phyloP scores from a whole-genome alignment of 2,329 filamentous ascomycete genomes.

The Penicillium griseofulvum region DNA sequence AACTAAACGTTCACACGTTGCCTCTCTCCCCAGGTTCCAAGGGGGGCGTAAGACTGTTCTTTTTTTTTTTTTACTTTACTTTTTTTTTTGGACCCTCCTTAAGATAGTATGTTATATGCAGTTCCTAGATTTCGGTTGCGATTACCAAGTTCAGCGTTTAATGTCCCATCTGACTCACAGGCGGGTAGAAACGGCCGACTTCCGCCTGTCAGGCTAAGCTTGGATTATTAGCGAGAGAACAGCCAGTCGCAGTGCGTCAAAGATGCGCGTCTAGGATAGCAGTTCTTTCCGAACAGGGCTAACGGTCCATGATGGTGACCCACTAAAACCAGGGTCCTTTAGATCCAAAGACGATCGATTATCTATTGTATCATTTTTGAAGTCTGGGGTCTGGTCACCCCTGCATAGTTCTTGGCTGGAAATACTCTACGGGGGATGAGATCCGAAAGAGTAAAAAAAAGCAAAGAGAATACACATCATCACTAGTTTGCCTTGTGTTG shows the following conservation, averaged over 20 bases:
- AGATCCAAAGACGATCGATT: slow-evolving; percentile 18
- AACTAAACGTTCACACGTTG: slow-evolving; percentile 3
- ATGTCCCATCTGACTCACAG: slow-evolving; percentile 16
- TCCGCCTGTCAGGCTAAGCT: slow-evolving; percentile 10
- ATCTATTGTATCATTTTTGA: neutral
- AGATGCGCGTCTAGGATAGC: slow-evolving; percentile 8
- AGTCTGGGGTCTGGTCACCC: neutral
- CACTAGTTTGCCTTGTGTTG: too few species aligned
- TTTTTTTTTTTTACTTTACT: neutral
- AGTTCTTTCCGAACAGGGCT: slow-evolving; percentile 18
- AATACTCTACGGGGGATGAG: neutral
- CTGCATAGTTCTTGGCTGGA: slow-evolving; percentile 3
- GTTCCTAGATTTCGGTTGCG: slow-evolving; percentile 15
- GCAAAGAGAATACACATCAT: neutral
- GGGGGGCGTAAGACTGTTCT: neutral
- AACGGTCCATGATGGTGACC: slow-evolving; percentile 22
- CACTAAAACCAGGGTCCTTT: slow-evolving; percentile 19
- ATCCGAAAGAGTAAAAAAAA: neutral
- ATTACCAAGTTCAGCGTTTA: slow-evolving; percentile 18
- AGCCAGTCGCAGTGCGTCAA: neutral
- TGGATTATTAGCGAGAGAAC: neutral
- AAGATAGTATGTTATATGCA: too few species aligned
- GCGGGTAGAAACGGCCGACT: slow-evolving; percentile 19
- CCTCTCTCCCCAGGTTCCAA: neutral
- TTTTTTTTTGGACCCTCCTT: neutral